Conservation (phyloP, 2,329 filamentous ascomycete genomes). For the Phaeosphaeria sp. region DNA sequence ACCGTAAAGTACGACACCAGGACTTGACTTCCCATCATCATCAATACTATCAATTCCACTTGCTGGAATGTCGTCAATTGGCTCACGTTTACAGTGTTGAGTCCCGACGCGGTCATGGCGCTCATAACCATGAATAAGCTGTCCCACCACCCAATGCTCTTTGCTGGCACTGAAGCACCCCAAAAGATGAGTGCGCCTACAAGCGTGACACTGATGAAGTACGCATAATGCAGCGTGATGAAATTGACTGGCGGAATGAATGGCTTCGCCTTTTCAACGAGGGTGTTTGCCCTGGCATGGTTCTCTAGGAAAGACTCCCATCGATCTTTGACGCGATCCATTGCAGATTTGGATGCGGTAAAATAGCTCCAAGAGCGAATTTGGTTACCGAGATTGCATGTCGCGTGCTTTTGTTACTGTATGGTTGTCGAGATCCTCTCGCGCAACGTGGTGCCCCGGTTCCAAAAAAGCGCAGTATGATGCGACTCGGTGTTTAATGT, state of each 20-base stretch:
- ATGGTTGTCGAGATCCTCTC: too few relatives aligned
- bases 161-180: slow-evolving; percentile 25
- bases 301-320: slow-evolving; percentile 13
- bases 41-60: slow-evolving; percentile 23
- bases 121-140: slow-evolving; percentile 28
- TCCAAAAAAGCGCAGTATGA: too few relatives aligned
- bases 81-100: slow-evolving; percentile 31
- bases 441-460: too few relatives aligned
- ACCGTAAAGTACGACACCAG: slow-evolving; percentile 29
- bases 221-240: slow-evolving; percentile 31
- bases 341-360: slow-evolving; percentile 6
- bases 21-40: slow-evolving; percentile 31
- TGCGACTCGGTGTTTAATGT: background rate
- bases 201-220: slow-evolving; percentile 23
- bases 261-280: slow-evolving; percentile 18
- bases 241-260: slow-evolving; percentile 30
- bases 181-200: slow-evolving; percentile 29
- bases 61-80: slow-evolving; percentile 24
- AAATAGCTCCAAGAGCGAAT: background rate
- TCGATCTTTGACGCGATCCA: slow-evolving; percentile 14
- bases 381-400: background rate
- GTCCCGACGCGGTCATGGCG: slow-evolving; percentile 16
- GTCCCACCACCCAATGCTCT: slow-evolving; percentile 32
- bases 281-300: slow-evolving; percentile 13
- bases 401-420: background rate